Evolutionary conservation across 148 eudicot species (phyloP), one percentile per base, ranked within the genome.

Genomic region (Vaccinium macrocarpon): DNA sequence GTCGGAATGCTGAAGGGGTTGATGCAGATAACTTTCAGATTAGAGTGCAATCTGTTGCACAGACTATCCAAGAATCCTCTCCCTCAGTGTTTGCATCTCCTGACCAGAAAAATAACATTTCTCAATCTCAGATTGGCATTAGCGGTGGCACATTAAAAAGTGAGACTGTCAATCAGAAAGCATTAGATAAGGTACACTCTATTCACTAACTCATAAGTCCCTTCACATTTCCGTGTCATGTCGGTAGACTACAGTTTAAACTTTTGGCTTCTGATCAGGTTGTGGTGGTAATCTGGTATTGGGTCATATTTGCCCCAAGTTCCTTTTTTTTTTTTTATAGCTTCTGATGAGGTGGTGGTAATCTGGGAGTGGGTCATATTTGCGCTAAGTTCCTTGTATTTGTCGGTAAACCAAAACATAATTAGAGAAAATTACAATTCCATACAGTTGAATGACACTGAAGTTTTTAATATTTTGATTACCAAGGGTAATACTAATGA

Each of bases 141-240:
- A 89, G 89, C 79, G 84, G 85, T 83, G 89, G 85, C 85, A 79
- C 89, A 62, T 85, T 84, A 6, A 88, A 83, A 85, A 94, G 78
- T 86, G 98, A 95, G 84, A 95, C 98, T 82, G 92, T 88, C 62
- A 89, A 86, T 81, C 91, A 92, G 68, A 97, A 89, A 91, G 92
- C 96, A 52, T 89, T 97, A 88, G 99, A 97, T 88, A 97, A 97
- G 99, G 99, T 97, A 86, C 79, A 82, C 15, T 80, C 71, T 61
- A 21, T 78, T 78, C 13, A 46, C 55, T 81, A 57, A 56, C 10
- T 9, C 10, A 9, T 68, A 55, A 21, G 23, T 18, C 78, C 68
- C 19, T 84, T 35, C 55, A 32, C 35, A 23, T 75, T 52, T 18
- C 13, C 35, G 5, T 38, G 12, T 16, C 50, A 59, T 25, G 16